These are phyloP conservation scores for Suhomyces taliae DNA, from an alignment of 1,139 yeast species.

Conservation along the genomic window DNA sequence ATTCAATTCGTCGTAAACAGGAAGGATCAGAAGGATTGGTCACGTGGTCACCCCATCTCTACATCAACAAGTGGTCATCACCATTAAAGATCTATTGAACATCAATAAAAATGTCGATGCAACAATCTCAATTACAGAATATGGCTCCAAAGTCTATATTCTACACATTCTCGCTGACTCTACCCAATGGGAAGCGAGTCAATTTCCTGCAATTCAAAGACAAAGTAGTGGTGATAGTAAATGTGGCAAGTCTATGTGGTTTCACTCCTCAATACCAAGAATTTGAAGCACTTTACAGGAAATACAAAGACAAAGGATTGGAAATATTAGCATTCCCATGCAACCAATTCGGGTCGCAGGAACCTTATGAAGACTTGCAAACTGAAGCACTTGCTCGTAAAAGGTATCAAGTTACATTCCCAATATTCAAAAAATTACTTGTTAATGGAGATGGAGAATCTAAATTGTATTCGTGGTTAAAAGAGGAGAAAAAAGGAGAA, in stretches of 20 bases:
- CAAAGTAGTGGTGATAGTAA: slow-evolving; percentile 42
- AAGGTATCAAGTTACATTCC: slow-evolving; percentile 59
- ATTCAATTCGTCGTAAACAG: background rate
- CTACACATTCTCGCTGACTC: slow-evolving; percentile 18
- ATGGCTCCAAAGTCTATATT: slow-evolving; percentile 6
- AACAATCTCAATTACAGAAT: background rate
- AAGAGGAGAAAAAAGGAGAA: slow-evolving; percentile 42
- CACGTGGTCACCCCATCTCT: background rate
- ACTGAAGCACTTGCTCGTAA: slow-evolving; percentile 63
- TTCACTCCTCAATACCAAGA: slow-evolving; percentile 44
- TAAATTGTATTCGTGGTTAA: slow-evolving; percentile 35
- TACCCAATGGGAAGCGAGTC: slow-evolving; percentile 5
- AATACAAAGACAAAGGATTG: slow-evolving; percentile 32
- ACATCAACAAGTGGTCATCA: background rate
- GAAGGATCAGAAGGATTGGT: background rate
- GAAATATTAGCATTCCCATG: slow-evolving; percentile 45
- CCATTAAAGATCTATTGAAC: background rate
- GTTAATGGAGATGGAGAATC: slow-evolving; percentile 38
- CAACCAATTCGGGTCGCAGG: slow-evolving; percentile 52
- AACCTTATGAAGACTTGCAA: slow-evolving; percentile 70
- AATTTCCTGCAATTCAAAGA: slow-evolving; percentile 23
- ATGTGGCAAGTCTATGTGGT: slow-evolving; percentile 49
- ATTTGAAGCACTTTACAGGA: slow-evolving; percentile 33
- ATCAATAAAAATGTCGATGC: background rate
- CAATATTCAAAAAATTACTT: slow-evolving; percentile 35